phyloP scores from a whole-genome alignment of 2,329 filamentous ascomycete genomes.

The Teratosphaeria pseudoeucalypti region DNA sequence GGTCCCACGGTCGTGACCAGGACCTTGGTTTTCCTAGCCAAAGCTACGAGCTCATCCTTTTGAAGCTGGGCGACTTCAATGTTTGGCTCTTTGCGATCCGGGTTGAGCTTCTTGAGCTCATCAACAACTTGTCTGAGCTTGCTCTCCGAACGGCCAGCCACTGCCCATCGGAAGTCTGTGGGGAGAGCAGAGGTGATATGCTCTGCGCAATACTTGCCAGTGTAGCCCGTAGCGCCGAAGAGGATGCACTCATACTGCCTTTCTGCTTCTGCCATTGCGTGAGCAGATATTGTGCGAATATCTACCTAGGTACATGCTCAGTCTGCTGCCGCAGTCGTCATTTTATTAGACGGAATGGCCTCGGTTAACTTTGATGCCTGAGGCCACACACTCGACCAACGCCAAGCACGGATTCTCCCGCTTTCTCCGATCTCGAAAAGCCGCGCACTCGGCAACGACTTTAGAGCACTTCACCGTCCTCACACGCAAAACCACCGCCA shows the following conservation, averaged over 20 bases:
- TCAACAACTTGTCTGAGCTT: slow-evolving; percentile 63
- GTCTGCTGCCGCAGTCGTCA: not conserved
- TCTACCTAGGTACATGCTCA: not conserved
- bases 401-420: not conserved
- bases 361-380: not conserved
- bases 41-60: slow-evolving; percentile 37
- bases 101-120: slow-evolving; percentile 55
- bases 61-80: slow-evolving; percentile 39
- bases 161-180: slow-evolving; percentile 73
- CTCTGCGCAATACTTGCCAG: slow-evolving; percentile 65
- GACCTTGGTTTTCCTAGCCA: slow-evolving; percentile 47
- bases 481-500: slow-evolving; percentile 31
- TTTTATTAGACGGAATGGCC: not conserved
- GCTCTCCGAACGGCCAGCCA: slow-evolving; percentile 68
- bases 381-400: not conserved
- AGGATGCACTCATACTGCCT: slow-evolving; percentile 56
- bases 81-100: slow-evolving; percentile 63
- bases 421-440: not conserved
- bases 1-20: slow-evolving; percentile 54
- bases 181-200: slow-evolving; percentile 62
- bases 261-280: slow-evolving; percentile 28
- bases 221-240: slow-evolving; percentile 69
- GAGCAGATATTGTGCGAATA: not conserved
- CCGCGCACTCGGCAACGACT: not conserved
- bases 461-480: not conserved